phyloP scores from a whole-genome alignment of 768 basidiomycete species.

The Boletellus ananas region DNA sequence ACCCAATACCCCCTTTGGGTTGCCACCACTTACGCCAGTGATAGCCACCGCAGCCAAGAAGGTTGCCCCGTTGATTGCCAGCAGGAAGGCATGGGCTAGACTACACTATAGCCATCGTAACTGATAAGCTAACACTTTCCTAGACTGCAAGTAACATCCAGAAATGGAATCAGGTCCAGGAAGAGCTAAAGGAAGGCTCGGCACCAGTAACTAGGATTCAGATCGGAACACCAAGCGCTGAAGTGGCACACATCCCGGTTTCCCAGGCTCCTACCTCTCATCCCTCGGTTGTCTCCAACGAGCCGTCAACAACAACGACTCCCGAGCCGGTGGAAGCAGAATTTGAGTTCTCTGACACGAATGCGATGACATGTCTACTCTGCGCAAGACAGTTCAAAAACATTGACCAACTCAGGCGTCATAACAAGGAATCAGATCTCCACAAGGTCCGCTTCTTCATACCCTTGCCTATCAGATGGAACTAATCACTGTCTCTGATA shows the following conservation, averaged over 20 bases:
- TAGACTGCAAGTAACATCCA: constrained; percentile 88
- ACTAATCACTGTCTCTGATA: constrained; percentile 30
- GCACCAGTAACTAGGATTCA: constrained; percentile 22
- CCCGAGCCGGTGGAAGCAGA: constrained; percentile 51
- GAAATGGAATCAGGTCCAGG: constrained; percentile 97
- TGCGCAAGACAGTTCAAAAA: constrained; percentile 93
- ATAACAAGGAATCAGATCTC: constrained; percentile 90
- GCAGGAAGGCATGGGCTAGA: constrained; percentile 63
- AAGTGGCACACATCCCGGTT: constrained; percentile 6
- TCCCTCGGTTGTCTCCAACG: constrained; percentile 12
- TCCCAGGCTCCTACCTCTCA: constrained; percentile 11
- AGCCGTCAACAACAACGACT: constrained; percentile 30
- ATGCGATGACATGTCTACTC: constrained; percentile 76
- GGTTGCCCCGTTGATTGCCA: constrained; percentile 78
- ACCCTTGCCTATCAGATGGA: constrained; percentile 18
- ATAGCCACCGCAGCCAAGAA: constrained; percentile 55
- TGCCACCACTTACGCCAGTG: constrained; percentile 7
- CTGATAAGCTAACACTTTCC: constrained; percentile 3
- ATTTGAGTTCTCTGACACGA: constrained; percentile 80
- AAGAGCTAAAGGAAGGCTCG: constrained; percentile 62
- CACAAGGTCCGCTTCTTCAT: constrained; percentile 73
- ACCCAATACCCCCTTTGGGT: not conserved
- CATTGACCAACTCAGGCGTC: constrained; percentile 78
- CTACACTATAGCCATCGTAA: not conserved
- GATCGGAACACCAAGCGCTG: constrained; percentile 4